Evolutionary conservation across 805 yeast species (phyloP).

Genomic region (Barnettozyma salicaria): DNA sequence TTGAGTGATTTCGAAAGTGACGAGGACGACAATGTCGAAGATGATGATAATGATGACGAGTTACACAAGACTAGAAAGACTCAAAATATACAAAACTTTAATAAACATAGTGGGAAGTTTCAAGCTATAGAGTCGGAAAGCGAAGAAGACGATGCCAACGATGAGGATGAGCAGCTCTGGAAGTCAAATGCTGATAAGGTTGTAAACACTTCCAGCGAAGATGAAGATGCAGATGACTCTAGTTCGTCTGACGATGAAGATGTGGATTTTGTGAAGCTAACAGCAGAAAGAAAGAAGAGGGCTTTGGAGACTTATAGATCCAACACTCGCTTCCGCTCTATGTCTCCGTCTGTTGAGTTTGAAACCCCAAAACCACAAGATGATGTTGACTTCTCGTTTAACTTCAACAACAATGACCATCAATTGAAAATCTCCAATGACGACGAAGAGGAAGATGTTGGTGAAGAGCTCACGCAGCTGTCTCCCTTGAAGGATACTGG

Average conservation of each 20-base stretch:
- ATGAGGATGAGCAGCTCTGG: conserved; percentile 25
- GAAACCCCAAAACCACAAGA: conserved; percentile 13
- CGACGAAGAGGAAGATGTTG: conserved; percentile 51
- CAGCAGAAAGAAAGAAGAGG: conserved; percentile 58
- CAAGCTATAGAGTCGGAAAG: conserved; percentile 32
- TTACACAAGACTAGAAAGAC: background rate
- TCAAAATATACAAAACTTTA: conserved; percentile 13
- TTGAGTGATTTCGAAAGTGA: conserved; percentile 34
- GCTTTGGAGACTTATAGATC: conserved; percentile 43
- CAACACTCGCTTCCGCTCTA: conserved; percentile 25
- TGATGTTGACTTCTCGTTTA: conserved; percentile 38
- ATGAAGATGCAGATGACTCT: conserved; percentile 32
- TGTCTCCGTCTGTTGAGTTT: conserved; percentile 12
- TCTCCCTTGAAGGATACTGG: conserved; percentile 13
- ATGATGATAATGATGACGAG: conserved; percentile 16
- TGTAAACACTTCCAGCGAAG: conserved; percentile 30
- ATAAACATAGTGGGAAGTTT: conserved; percentile 14
- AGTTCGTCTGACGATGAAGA: conserved; percentile 59
- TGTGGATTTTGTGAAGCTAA: conserved; percentile 66
- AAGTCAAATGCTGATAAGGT: conserved; percentile 24
- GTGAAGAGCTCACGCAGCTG: conserved; percentile 40
- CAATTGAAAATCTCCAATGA: conserved; percentile 20
- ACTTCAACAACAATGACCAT: conserved; percentile 37
- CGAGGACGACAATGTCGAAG: conserved; percentile 22
- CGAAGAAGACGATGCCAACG: conserved; percentile 26